phyloP scores from a whole-genome alignment of 768 basidiomycete species.

The Saitozyma sp. region DNA sequence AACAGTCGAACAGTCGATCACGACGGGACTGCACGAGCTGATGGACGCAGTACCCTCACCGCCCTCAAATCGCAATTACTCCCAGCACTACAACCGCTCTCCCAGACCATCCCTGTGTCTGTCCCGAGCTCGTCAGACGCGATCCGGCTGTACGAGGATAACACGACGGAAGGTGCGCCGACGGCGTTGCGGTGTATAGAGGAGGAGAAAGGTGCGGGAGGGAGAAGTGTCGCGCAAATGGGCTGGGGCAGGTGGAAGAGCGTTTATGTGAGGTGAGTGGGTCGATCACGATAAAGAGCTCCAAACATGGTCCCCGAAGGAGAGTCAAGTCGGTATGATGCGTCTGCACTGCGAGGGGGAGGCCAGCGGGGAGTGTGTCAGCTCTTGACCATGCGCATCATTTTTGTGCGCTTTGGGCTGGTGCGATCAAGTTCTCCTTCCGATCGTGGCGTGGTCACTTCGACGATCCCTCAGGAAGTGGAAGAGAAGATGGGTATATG shows the following conservation, averaged over 20 bases:
- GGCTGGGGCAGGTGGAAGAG: conserved; percentile 41
- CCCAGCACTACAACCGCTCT: conserved; percentile 32
- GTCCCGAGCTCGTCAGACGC: conserved; percentile 22
- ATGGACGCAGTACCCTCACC: conserved; percentile 20
- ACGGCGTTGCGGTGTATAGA: conserved; percentile 23
- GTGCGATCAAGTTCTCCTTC: neutral
- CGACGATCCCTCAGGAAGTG: conserved; percentile 4
- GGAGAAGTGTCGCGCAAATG: conserved; percentile 14
- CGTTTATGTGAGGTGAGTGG: conserved; percentile 37
- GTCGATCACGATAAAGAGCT: too few species aligned
- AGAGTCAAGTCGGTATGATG: neutral
- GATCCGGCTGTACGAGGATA: conserved; percentile 32
- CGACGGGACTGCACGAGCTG: neutral
- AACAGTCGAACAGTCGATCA: neutral
- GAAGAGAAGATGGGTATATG: conserved; percentile 1
- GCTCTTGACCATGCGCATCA: neutral
- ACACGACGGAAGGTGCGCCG: conserved; percentile 18
- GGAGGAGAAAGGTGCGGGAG: conserved; percentile 6
- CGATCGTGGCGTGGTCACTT: neutral
- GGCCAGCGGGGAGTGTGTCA: neutral
- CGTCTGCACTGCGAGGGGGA: neutral
- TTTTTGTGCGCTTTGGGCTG: neutral
- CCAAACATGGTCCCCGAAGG: too few species aligned
- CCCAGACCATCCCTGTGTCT: conserved; percentile 7
- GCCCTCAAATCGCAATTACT: conserved; percentile 33